Base-by-base conservation (phyloP, 495 filamentous ascomycete genomes). In the Chlorociboria aeruginascens region DNA sequence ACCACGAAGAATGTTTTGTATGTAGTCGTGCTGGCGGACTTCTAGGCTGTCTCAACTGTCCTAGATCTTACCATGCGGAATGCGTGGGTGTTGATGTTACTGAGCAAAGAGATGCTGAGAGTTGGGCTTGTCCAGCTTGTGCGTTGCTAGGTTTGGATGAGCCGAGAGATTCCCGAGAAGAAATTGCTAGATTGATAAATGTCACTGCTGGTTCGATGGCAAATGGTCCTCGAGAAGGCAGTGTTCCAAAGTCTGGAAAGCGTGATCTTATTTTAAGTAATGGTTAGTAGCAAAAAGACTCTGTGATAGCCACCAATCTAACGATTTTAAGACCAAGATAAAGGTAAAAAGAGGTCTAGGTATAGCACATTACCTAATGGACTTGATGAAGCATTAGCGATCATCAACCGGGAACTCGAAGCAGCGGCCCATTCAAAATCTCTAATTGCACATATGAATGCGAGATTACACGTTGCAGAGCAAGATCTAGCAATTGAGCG, bases 371-470 rank as follows among this genome's bases (percentile, higher is more conserved):
- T 43, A 32, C 40, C 40, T 2, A 20, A 28, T 7, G n/a, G 30
- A 8, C 6, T 43, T 28, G 40, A 43, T 12, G 40, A 43, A 12
- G 40, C 40, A 7, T 20, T 43, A 8, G 40, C n/a, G 7, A n/a
- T 43, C 13, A n/a, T 43, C n/a, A 43, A 43, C 13, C 40, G 40
- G 10, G 20, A 43, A 30, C 40, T 43, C 17, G 40, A 43, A 43
- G n/a, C 29, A 8, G 40, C 40, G 3, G 30, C 8, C n/a, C 40
- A 43, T 8, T 43, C 40, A 43, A 43, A 30, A 28, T n/a, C n/a
- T 3, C 2, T 43, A 28, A 7, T 43, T 3, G n/a, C 12, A 11
- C n/a, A 43, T 29, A 32, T 32, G 20, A 12, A 16, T 16, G 10
- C 12, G 1, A 28, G 20, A 20, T 12, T 43, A 12, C 40, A 43